A percentile compares a stretch with the other conserved stretches of the same genome.
phyloP scores from a whole-genome alignment of 306 rosid species.

The Rubus idaeus region DNA sequence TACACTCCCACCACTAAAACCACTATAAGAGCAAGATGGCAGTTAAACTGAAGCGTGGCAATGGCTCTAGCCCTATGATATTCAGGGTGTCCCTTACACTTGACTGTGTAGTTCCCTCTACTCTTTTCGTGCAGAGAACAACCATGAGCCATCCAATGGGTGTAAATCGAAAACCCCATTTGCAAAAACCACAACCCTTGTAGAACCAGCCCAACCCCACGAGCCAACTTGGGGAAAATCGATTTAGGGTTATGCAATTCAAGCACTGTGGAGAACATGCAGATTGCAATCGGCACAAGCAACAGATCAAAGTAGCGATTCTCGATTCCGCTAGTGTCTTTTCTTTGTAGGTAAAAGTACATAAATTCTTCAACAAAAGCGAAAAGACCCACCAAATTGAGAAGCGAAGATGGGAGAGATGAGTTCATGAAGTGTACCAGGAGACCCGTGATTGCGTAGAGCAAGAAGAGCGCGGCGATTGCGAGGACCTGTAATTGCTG shows the following conservation, averaged over 20 bases:
- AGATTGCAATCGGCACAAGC: constrained; percentile 58
- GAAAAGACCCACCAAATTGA: constrained; percentile 45
- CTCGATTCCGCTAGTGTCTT: constrained; percentile 66
- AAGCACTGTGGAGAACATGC: constrained; percentile 51
- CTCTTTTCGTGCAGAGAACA: constrained; percentile 58
- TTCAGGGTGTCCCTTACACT: constrained; percentile 70
- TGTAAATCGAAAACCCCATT: constrained; percentile 70
- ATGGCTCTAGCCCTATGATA: constrained; percentile 84
- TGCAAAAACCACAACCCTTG: constrained; percentile 87
- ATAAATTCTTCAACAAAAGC: constrained; percentile 75
- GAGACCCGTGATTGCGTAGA: constrained; percentile 50
- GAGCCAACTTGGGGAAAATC: constrained; percentile 46
- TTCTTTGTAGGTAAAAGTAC: constrained; percentile 68
- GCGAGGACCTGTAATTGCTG: constrained; percentile 63
- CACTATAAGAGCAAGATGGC: constrained; percentile 78
- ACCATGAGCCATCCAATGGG: constrained; percentile 56
- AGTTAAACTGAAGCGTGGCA: constrained; percentile 95
- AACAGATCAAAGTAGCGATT: constrained; percentile 74
- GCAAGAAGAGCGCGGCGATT: constrained; percentile 53
- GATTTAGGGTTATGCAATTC: constrained; percentile 45
- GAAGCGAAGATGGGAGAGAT: constrained; percentile 38
- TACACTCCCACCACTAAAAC: constrained; percentile 36
- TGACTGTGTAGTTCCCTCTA: constrained; percentile 68
- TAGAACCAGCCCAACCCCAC: constrained; percentile 63
- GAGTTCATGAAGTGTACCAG: constrained; percentile 22